phyloP scores from a whole-genome alignment of 768 basidiomycete species.

The Phallus indusiatus region DNA sequence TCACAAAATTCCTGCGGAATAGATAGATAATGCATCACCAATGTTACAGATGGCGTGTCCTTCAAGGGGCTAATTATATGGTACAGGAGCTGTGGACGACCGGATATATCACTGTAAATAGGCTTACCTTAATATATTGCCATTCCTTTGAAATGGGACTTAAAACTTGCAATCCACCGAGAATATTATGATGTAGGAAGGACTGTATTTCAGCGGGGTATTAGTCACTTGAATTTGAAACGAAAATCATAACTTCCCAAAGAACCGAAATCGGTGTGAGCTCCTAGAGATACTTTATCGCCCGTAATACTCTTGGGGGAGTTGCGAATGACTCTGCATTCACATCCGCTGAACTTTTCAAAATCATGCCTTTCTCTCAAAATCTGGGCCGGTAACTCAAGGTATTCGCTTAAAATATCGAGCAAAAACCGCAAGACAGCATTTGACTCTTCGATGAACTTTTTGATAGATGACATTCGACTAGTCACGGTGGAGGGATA shows the following conservation, averaged over 20 bases:
- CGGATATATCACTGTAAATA: background rate
- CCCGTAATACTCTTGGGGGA: slow-evolving; percentile 17
- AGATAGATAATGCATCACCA: slow-evolving; percentile 35
- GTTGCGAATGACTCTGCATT: slow-evolving; percentile 25
- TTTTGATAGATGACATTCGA: slow-evolving; percentile 20
- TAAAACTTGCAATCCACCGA: slow-evolving; percentile 41
- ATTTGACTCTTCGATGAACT: slow-evolving; percentile 22
- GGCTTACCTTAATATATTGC: slow-evolving; percentile 53
- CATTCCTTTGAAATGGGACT: slow-evolving; percentile 55
- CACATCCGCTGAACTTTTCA: slow-evolving; percentile 23
- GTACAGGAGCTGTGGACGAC: no score
- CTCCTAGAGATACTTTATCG: slow-evolving; percentile 22
- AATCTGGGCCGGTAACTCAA: slow-evolving; percentile 25
- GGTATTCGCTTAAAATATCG: slow-evolving; percentile 20
- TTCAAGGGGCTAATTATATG: slow-evolving; percentile 26
- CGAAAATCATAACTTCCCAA: slow-evolving; percentile 12
- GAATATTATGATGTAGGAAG: slow-evolving; percentile 52
- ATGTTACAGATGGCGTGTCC: slow-evolving; percentile 38
- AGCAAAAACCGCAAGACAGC: slow-evolving; percentile 22
- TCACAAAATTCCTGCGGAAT: slow-evolving; percentile 37
- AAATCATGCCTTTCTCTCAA: slow-evolving; percentile 19
- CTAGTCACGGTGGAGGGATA: slow-evolving; percentile 24
- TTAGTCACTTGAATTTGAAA: background rate
- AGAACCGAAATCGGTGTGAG: slow-evolving; percentile 30
- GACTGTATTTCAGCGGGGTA: slow-evolving; percentile 27